Base-by-base conservation (phyloP, 2,329 filamentous ascomycete species). In the Lasiodiplodia gonubiensis region DNA sequence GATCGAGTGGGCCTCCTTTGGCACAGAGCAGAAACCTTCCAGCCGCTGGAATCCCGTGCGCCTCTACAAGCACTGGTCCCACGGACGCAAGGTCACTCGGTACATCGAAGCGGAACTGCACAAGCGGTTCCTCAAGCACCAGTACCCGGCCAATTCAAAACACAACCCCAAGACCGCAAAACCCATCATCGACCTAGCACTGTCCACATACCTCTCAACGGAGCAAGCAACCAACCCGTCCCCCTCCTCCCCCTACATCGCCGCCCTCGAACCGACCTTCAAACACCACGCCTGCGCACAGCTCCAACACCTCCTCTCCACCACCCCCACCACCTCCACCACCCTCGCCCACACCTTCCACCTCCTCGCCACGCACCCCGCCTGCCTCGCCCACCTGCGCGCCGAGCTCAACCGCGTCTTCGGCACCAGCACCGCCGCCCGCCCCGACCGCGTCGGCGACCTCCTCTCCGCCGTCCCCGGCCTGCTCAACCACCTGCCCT, bases 341-440 rank as follows among this genome's bases (percentile, higher is more conserved):
- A 53, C 37, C 57, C 67, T 75, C 27, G 67, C 55, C 54, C 42
- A 64, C 33, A 46, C 54, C 27, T 61, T 67, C 59, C 33, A 52
- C 27, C 52, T 69, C 3, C 67, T 68, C 0, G 33, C 35, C 5
- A 49, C 53, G 10, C 65, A 68, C 2, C 67, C 52, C 4, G 7
- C 27, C 49, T 75, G 2, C 64, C 66, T 59, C 46, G 4, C 33
- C 14, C 57, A 23, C 16, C 48, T 85, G 39, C 74, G 79, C 25
- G 73, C 78, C 25, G 86, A 89, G 72, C 84, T 86, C 70, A 82
- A 86, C 70, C 74, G 75, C 2, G 77, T 88, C n/a, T 82, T 87
- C 54, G 82, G 84, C 10, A 10, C 25, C 2, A 8, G 1, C 7
- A 30, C 30, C 1, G 10, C 7, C 30, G 30, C 30, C 30, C 1